Evolutionary conservation across 306 rosid species (phyloP), one percentile per base, ranked within the genome.

Genomic region (Quercus robur): DNA sequence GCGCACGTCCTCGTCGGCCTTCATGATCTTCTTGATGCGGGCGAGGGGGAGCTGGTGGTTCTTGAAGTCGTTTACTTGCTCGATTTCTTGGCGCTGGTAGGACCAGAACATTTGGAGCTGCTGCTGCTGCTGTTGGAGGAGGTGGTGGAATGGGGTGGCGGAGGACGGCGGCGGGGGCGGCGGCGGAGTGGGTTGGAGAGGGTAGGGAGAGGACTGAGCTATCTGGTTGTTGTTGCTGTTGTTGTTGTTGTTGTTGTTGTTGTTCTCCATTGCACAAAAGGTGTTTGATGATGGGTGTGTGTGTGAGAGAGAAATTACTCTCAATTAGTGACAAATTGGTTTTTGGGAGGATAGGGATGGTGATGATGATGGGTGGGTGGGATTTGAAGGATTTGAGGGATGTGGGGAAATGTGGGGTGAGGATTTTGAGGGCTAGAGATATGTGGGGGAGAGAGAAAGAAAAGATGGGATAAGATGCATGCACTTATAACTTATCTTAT

Each of bases 21-120:
- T 95, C 99, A 95, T 95, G 86, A 95, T 95, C 94, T 95, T 95
- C 92, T 95, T 95, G 90, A 95, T 95, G 85, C 98, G 98, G 0
- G 99, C 99, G 2, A 95, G 57, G 1, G 99, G 99, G 12, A 95
- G 99, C 83, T 95, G 98, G 85, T 95, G 99, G 89, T 95, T 95
- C 89, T 95, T 95, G 84, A 95, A 95, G 78, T 95, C 99, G 80
- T 91, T 95, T 58, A 84, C 98, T 70, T 89, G 95, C 55, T 95
- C 98, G 81, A 95, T 95, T 75, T 95, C 99, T 54, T 91, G 96
- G 9, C 97, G 90, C 82, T 95, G 99, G 86, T 82, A 87, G 13
- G 91, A 56, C 99, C 99, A 95, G 90, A 95, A 95, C 92, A 90
- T 87, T 84, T 91, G 99, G 3, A 95, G 99, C 84, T 95, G 99